A percentile compares a stretch with the other conserved stretches of the same genome.
Evolutionary conservation across 805 yeast species (phyloP).

Genomic region (Geotrichum ghanense): DNA sequence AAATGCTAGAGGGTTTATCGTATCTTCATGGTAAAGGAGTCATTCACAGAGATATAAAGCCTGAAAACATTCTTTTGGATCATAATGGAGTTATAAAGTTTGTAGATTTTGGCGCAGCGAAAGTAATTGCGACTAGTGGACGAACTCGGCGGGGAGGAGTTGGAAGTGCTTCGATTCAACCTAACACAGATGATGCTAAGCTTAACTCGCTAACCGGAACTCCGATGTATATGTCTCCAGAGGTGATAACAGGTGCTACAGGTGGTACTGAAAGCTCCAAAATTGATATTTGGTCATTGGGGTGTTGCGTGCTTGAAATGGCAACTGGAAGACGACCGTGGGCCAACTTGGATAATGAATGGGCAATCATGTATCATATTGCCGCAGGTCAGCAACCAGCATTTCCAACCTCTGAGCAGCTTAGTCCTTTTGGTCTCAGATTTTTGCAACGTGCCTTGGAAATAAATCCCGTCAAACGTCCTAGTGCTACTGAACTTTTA

Average conservation of each 20-base stretch:
- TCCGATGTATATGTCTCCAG: constrained; percentile 99
- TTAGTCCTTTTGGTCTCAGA: constrained; percentile 61
- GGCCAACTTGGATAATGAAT: constrained; percentile 92
- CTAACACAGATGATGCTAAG: constrained; percentile 16
- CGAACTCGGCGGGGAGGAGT: constrained; percentile 14
- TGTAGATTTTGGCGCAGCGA: constrained; percentile 84
- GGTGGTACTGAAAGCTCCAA: constrained; percentile 58
- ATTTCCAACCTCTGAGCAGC: constrained; percentile 66
- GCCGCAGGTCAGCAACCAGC: constrained; percentile 91
- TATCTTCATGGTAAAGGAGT: constrained; percentile 67
- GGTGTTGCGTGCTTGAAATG: constrained; percentile 94
- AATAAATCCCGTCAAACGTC: constrained; percentile 70
- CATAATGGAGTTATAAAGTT: constrained; percentile 59
- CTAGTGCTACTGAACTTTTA: constrained; percentile 73
- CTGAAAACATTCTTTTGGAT: constrained; percentile 77
- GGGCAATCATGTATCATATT: constrained; percentile 97
- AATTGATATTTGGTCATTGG: constrained; percentile 91
- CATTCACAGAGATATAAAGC: constrained; percentile 84
- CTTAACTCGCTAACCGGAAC: constrained; percentile 68
- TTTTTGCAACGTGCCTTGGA: constrained; percentile 70
- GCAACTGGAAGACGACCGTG: constrained; percentile 94
- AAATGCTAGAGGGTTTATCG: constrained; percentile 60
- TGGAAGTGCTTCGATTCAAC: constrained; percentile 6
- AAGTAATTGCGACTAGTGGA: constrained; percentile 42
- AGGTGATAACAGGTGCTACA: constrained; percentile 70